phyloP scores from a whole-genome alignment of 306 rosid genomes.

The Inga laurina region DNA sequence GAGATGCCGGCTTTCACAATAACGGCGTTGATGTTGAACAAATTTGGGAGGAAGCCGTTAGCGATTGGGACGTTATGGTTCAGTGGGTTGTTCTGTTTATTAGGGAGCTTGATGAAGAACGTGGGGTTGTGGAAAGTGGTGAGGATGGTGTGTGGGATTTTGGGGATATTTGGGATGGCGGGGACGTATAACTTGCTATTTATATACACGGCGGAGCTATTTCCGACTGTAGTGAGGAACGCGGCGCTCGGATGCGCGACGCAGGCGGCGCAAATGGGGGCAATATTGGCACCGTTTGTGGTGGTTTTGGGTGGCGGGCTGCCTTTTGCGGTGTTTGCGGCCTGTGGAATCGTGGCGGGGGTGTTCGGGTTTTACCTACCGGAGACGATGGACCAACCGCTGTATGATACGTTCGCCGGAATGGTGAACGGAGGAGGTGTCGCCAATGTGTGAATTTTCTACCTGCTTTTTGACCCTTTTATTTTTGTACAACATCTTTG shows the following conservation, averaged over 20 bases:
- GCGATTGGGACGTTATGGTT: constrained; percentile 71
- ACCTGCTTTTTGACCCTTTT: neutral
- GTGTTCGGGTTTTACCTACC: constrained; percentile 72
- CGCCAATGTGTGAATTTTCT: neutral
- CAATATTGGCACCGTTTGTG: constrained; percentile 79
- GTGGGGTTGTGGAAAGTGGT: constrained; percentile 49
- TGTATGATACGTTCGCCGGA: constrained; percentile 79
- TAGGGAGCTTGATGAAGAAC: constrained; percentile 46
- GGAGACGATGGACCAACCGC: constrained; percentile 77
- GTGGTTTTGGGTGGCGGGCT: constrained; percentile 75
- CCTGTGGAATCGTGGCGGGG: constrained; percentile 73
- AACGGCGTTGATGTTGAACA: constrained; percentile 68
- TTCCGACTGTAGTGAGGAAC: constrained; percentile 90
- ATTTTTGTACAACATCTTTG: neutral
- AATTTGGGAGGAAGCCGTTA: constrained; percentile 61
- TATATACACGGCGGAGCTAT: constrained; percentile 79
- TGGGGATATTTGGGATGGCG: constrained; percentile 93
- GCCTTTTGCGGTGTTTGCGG: constrained; percentile 70
- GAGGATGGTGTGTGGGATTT: constrained; percentile 62
- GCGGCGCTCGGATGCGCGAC: constrained; percentile 73
- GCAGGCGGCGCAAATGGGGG: constrained; percentile 89
- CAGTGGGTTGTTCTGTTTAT: constrained; percentile 66
- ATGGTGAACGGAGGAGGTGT: constrained; percentile 50
- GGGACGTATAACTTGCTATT: constrained; percentile 84
- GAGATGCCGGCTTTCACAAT: constrained; percentile 86